A percentile compares a stretch with the other conserved stretches of the same genome.
Conservation (phyloP, 371 early-diverging fungal species). For the Quaeritorhiza haematococci region DNA sequence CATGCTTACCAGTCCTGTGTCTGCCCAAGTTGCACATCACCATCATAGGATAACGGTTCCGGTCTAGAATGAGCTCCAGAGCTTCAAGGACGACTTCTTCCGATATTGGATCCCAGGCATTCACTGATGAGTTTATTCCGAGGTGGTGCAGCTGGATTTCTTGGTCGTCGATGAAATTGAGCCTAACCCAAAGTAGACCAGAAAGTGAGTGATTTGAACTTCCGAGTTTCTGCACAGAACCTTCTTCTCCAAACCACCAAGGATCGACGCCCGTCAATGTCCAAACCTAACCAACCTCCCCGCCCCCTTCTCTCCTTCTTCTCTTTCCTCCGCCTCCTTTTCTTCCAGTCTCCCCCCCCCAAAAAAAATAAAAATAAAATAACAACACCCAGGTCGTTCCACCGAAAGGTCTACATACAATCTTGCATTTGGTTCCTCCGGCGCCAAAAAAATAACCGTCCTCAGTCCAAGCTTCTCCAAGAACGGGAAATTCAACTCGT, state of each 20-base stretch:
- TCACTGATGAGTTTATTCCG: conserved; percentile 68
- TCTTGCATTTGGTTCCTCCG: conserved; percentile 90
- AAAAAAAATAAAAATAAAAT: too few species aligned
- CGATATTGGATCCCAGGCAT: conserved; percentile 94
- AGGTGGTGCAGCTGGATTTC: conserved; percentile 87
- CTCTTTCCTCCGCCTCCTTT: too few species aligned
- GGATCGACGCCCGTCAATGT: too few species aligned
- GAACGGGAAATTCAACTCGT: conserved; percentile 95
- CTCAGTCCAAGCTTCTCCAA: conserved; percentile 88
- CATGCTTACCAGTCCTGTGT: conserved; percentile 89
- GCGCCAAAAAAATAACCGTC: conserved; percentile 89
- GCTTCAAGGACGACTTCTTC: conserved; percentile 92
- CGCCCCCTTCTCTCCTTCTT: too few species aligned
- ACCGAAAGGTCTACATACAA: conserved; percentile 53
- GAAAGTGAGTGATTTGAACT: background rate
- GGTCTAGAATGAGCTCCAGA: conserved; percentile 79
- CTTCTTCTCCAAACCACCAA: too few species aligned
- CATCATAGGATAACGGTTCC: conserved; percentile 88
- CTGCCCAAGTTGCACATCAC: conserved; percentile 96
- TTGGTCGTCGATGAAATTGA: conserved; percentile 95
- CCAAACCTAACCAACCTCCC: too few species aligned
- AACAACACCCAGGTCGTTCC: too few species aligned
- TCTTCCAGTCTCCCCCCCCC: too few species aligned
- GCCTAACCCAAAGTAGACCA: conserved; percentile 32
- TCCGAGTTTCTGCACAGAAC: too few species aligned